Evolutionary conservation across 768 basidiomycete species (phyloP), one percentile per base, ranked within the genome.

Genomic region (Saitozyma sp.): DNA sequence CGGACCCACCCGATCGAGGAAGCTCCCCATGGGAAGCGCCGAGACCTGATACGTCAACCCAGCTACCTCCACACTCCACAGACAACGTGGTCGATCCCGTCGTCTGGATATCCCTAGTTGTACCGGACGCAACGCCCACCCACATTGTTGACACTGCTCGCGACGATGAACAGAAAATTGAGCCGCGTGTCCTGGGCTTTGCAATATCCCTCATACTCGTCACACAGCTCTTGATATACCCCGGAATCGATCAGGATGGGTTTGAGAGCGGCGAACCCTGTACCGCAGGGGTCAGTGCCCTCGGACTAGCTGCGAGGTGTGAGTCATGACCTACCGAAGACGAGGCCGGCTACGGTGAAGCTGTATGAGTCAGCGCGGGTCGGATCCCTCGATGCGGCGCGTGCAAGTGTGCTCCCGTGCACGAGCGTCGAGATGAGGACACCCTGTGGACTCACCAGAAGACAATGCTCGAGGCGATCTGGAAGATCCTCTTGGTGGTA

Each of bases 111-210:
- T 9, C 0, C 59, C 57, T 55, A 56, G 39, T 7, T 41, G 43
- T 16, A 61, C 48, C n/a, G 45, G 11, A 61, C 68, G 56, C 56
- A 76, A 29, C 2, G 29, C 29, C 29, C 29, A 29, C 29, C 29
- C 29, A 29, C 77, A 66, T 81, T 81, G 43, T 77, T 80, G 13
- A 76, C 70, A n/a, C 77, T 76, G 10, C 75, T 74, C 8, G 76
- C 71, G 19, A 80, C 60, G 17, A 78, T 76, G 69, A 82, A 81
- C 68, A 80, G 71, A 17, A 64, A 67, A 56, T 80, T 80, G 42
- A 81, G 65, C 16, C 76, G 63, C 3, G 72, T 69, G 56, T 79
- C 78, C 56, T 76, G 65, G 0, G 56, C 60, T 54, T 62, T 64
- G 43, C 70, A 73, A 16, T 49, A 57, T 17, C 50, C 55, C 40